Conservation (phyloP, 306 rosid genomes). For the Adenanthera pavonina region DNA sequence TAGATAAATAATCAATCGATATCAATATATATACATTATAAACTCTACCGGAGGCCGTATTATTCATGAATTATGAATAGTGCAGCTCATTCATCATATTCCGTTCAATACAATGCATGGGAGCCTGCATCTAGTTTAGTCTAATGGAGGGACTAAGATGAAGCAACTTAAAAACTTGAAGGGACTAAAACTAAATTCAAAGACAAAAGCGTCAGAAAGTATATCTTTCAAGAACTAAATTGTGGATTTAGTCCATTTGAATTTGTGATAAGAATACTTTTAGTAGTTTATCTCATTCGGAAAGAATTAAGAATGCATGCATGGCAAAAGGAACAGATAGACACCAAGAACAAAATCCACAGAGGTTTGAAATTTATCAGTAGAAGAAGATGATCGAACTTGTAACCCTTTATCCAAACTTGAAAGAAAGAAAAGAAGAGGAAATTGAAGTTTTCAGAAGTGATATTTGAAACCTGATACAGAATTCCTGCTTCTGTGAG, state of each 20-base stretch:
- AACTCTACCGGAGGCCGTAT: too few species aligned
- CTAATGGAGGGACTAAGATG: not conserved
- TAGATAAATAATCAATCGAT: too few species aligned
- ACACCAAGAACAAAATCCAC: not conserved
- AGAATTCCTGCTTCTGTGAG: constrained; percentile 77
- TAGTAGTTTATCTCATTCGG: not conserved
- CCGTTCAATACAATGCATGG: too few species aligned
- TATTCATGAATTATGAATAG: too few species aligned
- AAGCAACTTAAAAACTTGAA: not conserved
- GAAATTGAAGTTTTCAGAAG: not conserved
- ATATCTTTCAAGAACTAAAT: not conserved
- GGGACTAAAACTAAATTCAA: not conserved
- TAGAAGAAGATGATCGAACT: not conserved
- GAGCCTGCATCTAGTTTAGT: too few species aligned
- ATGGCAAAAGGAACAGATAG: not conserved
- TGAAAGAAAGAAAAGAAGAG: not conserved
- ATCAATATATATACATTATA: too few species aligned
- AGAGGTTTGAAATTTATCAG: not conserved
- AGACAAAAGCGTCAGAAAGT: not conserved
- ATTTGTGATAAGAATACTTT: not conserved
- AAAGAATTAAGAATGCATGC: not conserved
- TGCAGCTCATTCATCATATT: too few species aligned
- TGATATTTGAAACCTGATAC: constrained; percentile 62
- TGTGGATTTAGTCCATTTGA: not conserved
- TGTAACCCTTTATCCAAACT: not conserved